Percentiles rank a stretch among this genome's conserved stretches.
phyloP scores from a whole-genome alignment of 1,139 yeast genomes.

The Blastobotrys elegans region DNA sequence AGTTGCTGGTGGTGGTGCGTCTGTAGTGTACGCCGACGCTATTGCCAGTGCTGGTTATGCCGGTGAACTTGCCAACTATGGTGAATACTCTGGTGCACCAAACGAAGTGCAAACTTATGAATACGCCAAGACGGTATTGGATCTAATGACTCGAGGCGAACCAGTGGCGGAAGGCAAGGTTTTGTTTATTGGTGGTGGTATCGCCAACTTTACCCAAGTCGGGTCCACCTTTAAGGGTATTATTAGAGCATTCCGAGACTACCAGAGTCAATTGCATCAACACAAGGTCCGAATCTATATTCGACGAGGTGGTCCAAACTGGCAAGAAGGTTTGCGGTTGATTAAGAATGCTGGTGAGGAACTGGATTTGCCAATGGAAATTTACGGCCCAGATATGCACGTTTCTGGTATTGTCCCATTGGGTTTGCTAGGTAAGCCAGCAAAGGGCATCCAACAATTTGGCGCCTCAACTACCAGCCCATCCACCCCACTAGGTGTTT shows the following conservation, averaged over 20 bases:
- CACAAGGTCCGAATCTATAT: constrained; percentile 42
- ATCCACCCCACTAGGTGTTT: constrained; percentile 31
- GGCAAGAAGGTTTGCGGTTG: constrained; percentile 45
- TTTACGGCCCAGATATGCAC: constrained; percentile 48
- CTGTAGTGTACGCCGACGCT: constrained; percentile 46
- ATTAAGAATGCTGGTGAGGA: constrained; percentile 44
- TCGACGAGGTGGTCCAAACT: constrained; percentile 46
- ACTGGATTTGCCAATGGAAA: constrained; percentile 43
- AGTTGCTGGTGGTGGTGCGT: constrained; percentile 43
- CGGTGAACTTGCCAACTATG: constrained; percentile 42
- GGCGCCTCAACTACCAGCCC: constrained; percentile 31
- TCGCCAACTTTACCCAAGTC: constrained; percentile 46
- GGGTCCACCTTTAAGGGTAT: constrained; percentile 47
- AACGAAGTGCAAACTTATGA: constrained; percentile 45
- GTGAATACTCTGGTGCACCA: constrained; percentile 46
- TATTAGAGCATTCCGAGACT: constrained; percentile 44
- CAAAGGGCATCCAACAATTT: constrained; percentile 38
- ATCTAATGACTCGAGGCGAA: constrained; percentile 42
- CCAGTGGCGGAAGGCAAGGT: constrained; percentile 41
- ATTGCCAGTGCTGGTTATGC: constrained; percentile 45
- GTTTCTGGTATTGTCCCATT: constrained; percentile 45
- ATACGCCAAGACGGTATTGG: constrained; percentile 45
- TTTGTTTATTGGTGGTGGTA: constrained; percentile 45
- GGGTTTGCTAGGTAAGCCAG: constrained; percentile 38
- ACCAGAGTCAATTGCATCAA: constrained; percentile 34